A percentile compares a stretch with the other conserved stretches of the same genome.
phyloP scores from a whole-genome alignment of 257 asterid species.

The Linderniella brevidens region DNA sequence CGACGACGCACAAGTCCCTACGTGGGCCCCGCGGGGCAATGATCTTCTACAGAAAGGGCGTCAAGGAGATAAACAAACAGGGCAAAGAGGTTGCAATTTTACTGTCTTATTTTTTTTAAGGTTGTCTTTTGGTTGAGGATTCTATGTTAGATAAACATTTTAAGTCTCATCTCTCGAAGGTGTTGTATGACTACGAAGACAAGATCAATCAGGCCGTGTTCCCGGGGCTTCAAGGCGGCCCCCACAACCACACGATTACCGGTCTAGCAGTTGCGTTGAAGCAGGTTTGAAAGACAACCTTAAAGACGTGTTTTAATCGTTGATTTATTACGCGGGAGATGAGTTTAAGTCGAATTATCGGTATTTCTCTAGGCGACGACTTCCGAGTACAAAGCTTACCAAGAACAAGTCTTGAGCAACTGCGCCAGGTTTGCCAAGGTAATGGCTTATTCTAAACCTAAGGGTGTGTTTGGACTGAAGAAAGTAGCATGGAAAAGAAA shows the following conservation, averaged over 20 bases:
- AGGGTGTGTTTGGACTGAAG: too few species aligned
- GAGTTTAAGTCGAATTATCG: background rate
- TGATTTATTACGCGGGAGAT: background rate
- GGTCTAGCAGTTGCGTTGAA: constrained; percentile 93
- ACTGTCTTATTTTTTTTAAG: too few species aligned
- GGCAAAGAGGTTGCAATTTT: constrained; percentile 64
- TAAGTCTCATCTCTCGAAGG: constrained; percentile 23
- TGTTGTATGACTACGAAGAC: constrained; percentile 82
- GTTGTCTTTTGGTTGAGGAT: background rate
- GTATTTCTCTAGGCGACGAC: constrained; percentile 49
- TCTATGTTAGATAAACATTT: background rate
- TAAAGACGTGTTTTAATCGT: background rate
- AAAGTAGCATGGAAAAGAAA: too few species aligned
- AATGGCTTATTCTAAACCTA: background rate
- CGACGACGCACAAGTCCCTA: constrained; percentile 94
- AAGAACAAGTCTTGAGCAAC: constrained; percentile 80
- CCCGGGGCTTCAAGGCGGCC: constrained; percentile 99
- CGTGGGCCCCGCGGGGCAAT: constrained; percentile 99
- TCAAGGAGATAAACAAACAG: constrained; percentile 83
- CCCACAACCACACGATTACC: constrained; percentile 92
- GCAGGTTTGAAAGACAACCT: constrained; percentile 30
- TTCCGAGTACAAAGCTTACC: constrained; percentile 81
- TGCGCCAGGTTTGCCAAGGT: constrained; percentile 69
- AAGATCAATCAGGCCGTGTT: constrained; percentile 94
- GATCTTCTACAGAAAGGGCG: constrained; percentile 91